Evolutionary conservation across 805 yeast species (phyloP), one percentile per base, ranked within the genome.

Genomic region (Cyberlindnera saturnus): DNA sequence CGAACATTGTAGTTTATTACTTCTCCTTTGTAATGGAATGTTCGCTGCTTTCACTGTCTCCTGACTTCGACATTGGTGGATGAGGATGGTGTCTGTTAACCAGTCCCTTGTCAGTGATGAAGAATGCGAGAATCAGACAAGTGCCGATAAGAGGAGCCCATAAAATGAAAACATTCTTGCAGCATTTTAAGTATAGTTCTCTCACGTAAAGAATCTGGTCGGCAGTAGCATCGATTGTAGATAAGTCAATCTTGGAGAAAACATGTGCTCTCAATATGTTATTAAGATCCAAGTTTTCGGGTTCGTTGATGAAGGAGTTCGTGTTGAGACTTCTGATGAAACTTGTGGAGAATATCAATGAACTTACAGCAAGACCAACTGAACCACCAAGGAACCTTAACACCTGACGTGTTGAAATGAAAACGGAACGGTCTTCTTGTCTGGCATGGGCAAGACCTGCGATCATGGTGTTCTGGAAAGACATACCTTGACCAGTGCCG

Each of bases 331-430:
- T 32, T 34, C 18, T 18, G 5, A 46, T 38, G 42, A 52, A 46
- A 7, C 41, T 40, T 6, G 37, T 40, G 1, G 52, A 18, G 73
- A 50, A 53, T 3, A 53, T 50, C 35, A 53, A 36, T 2, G 55
- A 33, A 37, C 48, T 39, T 11, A 74, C 59, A 1, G 83, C 81
- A 32, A 78, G 62, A 0, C 85, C 84, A 23, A 77, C 61, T 1
- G 83, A 71, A n/a, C 82, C 82, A 14, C 85, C 86, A 44, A 80
- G 70, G 3, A 80, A 73, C 42, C 85, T 62, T 38, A 75, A 51
- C 19, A 77, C 76, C 50, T 77, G 78, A 55, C 85, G 65, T 1
- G 80, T 66, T 3, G 81, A 68, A 9, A 78, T 77, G 13, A 76
- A 76, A 11, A 79, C 79, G 0, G 84, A 80, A 37, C 86, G 58